These are phyloP conservation scores for Rutidosis leptorrhynchoides DNA, from an alignment of 129 eudicot genomes.

Conservation along the genomic window DNA sequence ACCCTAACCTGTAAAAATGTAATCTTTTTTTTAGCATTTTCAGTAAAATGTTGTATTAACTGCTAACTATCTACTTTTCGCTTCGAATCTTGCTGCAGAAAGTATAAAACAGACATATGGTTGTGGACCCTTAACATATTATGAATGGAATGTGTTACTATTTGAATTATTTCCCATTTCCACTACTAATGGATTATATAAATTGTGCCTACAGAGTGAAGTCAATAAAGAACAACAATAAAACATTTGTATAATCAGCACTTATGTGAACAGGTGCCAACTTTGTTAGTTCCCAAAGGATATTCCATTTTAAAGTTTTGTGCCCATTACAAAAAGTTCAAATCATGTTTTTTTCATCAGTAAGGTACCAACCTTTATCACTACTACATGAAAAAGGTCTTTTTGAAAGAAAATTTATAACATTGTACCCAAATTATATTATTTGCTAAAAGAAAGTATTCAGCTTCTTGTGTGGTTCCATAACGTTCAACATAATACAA, in stretches of 20 bases:
- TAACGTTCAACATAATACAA: not conserved
- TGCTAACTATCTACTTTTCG: not conserved
- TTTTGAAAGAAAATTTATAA: not conserved
- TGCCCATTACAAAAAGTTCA: constrained; percentile 38
- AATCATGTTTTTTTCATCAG: constrained; percentile 19
- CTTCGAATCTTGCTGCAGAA: not conserved
- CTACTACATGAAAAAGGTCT: constrained; percentile 2
- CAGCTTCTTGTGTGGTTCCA: not conserved
- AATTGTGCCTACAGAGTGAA: not conserved
- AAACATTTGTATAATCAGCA: constrained; percentile 16
- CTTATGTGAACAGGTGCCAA: constrained; percentile 28
- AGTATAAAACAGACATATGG: not conserved
- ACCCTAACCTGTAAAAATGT: constrained; percentile 70
- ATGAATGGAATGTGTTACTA: constrained; percentile 26
- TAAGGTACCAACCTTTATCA: constrained; percentile 16
- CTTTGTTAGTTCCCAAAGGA: constrained; percentile 30
- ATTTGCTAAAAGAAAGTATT: not conserved
- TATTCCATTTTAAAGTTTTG: constrained; percentile 39
- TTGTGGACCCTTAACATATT: constrained; percentile 17
- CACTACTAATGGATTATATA: constrained; percentile 26
- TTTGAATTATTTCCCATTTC: constrained; percentile 33
- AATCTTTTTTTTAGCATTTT: not conserved
- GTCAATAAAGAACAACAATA: constrained; percentile 31
- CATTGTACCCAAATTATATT: not conserved
- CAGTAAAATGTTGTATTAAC: not conserved